These are phyloP conservation scores for Dendrobium catenatum DNA, from an alignment of 106 monocot species.

Conservation along the genomic window DNA sequence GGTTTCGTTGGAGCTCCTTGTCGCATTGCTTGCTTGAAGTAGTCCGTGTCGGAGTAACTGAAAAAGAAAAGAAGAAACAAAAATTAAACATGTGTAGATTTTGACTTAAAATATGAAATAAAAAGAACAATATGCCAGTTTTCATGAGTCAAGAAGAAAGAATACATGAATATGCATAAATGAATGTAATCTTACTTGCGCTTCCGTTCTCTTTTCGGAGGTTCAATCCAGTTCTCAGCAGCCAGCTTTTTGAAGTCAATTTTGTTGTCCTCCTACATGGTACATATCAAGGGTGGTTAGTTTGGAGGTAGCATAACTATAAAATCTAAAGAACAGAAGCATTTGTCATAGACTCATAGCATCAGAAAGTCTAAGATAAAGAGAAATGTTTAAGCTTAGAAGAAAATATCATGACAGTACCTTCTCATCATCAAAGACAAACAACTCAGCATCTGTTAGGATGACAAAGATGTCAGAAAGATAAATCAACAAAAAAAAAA, in stretches of 20 bases:
- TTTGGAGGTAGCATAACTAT: neutral
- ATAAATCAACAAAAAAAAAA: neutral
- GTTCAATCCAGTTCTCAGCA: slow-evolving; percentile 89
- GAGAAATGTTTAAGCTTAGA: neutral
- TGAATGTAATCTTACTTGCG: slow-evolving; percentile 57
- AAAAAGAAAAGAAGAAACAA: neutral
- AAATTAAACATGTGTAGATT: neutral
- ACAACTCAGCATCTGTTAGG: slow-evolving; percentile 93
- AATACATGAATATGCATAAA: neutral
- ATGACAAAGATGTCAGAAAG: slow-evolving; percentile 1
- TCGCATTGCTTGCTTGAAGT: slow-evolving; percentile 91
- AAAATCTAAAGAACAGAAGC: neutral
- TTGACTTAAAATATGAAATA: slow-evolving; percentile 1
- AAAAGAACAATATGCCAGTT: neutral
- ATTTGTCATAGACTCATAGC: neutral
- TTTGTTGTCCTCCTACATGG: slow-evolving; percentile 66
- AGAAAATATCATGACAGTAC: slow-evolving; percentile 21
- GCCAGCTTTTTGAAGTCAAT: slow-evolving; percentile 90
- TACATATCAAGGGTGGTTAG: slow-evolving; percentile 9
- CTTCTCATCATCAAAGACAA: slow-evolving; percentile 94
- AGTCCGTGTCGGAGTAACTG: slow-evolving; percentile 95
- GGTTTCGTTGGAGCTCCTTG: slow-evolving; percentile 84
- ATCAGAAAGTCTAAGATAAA: neutral
- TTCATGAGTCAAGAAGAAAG: neutral
- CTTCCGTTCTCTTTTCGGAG: slow-evolving; percentile 85